Conservation (phyloP, 257 asterid genomes). For the Gardenia jasminoides region DNA sequence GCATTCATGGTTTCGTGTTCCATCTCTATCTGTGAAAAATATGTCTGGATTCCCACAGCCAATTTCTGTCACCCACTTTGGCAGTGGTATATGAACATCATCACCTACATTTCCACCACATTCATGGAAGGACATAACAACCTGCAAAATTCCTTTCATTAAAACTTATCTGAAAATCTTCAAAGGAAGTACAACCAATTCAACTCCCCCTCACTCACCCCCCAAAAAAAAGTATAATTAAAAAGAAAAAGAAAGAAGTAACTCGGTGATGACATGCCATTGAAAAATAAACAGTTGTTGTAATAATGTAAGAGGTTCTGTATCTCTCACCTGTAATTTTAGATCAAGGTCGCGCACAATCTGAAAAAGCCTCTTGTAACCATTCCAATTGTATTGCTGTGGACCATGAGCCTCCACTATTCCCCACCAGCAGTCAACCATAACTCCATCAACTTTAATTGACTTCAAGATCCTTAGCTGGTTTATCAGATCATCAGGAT, state of each 20-base stretch:
- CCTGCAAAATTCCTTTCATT: slow-evolving; percentile 40
- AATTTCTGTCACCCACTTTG: slow-evolving; percentile 82
- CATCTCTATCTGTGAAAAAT: slow-evolving; percentile 82
- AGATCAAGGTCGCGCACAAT: slow-evolving; percentile 73
- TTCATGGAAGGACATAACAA: slow-evolving; percentile 79
- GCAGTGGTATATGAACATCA: slow-evolving; percentile 83
- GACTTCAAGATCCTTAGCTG: slow-evolving; percentile 80
- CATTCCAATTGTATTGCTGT: slow-evolving; percentile 90
- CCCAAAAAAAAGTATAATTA: background rate
- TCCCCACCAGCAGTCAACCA: slow-evolving; percentile 99
- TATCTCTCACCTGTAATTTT: slow-evolving; percentile 58
- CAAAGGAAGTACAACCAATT: background rate
- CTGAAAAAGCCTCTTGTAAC: slow-evolving; percentile 80
- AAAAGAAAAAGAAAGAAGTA: background rate
- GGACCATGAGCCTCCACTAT: slow-evolving; percentile 91
- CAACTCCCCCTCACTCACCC: background rate
- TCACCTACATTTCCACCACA: slow-evolving; percentile 89
- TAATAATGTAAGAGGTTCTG: slow-evolving; percentile 3
- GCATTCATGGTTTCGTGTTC: slow-evolving; percentile 85
- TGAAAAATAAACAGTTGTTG: slow-evolving; percentile 1
- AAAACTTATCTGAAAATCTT: background rate
- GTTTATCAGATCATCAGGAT: slow-evolving; percentile 78
- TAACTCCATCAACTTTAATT: slow-evolving; percentile 66
- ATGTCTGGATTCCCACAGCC: slow-evolving; percentile 88
- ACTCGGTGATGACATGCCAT: background rate